Percentiles rank a stretch among this genome's conserved stretches.
Evolutionary conservation across 2,329 filamentous ascomycete genomes (phyloP).

Genomic region (Penicillium glabrum): DNA sequence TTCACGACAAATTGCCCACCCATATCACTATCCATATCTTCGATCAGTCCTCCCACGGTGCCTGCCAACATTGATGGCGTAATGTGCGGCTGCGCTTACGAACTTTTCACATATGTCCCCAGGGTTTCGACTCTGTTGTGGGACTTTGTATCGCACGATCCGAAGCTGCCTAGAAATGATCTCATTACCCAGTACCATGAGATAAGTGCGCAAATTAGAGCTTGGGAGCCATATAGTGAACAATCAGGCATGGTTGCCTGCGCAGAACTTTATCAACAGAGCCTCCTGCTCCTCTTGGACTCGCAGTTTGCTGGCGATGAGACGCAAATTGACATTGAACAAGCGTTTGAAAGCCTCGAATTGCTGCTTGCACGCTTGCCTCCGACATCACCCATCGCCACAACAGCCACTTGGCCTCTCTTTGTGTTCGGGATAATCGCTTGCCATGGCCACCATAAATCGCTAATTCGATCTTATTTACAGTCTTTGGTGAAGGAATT

Average conservation of each 20-base stretch:
- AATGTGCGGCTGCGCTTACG: slow-evolving; percentile 16
- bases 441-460: background rate
- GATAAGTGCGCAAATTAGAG: slow-evolving; percentile 2
- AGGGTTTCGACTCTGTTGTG: slow-evolving; percentile 8
- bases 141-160: background rate
- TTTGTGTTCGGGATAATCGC: slow-evolving; percentile 14
- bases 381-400: slow-evolving; percentile 11
- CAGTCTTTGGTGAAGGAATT: slow-evolving; percentile 7
- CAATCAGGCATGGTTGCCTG: slow-evolving; percentile 8
- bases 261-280: slow-evolving; percentile 15
- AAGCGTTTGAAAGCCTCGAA: slow-evolving; percentile 7
- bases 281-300: slow-evolving; percentile 11
- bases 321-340: background rate
- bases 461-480: slow-evolving; percentile 6
- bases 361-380: slow-evolving; percentile 6
- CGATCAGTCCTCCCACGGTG: background rate
- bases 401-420: slow-evolving; percentile 14
- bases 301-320: slow-evolving; percentile 3
- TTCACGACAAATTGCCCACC: slow-evolving; percentile 8
- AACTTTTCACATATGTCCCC: slow-evolving; percentile 10
- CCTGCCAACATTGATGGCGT: background rate
- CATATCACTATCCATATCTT: background rate
- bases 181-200: background rate
- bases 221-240: slow-evolving; percentile 7
- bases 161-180: no score